Base-by-base conservation (phyloP, 2,329 filamentous ascomycete species). In the Coniochaeta sp. region DNA sequence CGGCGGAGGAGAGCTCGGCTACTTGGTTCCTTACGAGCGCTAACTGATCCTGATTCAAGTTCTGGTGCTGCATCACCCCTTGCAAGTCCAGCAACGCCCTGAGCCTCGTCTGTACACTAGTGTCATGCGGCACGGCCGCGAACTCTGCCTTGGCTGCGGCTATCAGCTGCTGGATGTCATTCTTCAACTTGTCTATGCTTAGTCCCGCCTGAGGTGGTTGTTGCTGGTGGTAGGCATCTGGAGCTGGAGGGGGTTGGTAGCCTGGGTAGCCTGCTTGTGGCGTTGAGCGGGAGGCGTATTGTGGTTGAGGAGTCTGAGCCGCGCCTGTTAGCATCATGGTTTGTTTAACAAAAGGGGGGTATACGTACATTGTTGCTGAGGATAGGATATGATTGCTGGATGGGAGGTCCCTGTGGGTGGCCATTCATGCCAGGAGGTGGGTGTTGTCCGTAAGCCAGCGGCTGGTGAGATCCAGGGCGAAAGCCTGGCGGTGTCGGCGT, bases 71-170 rank as follows among this genome's bases (percentile, higher is more conserved):
- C 64, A 96, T 75, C 58, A 92, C 81, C 59, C 78, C 83, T 72
- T 95, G 89, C 57, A 97, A 79, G 68, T 94, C 89, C 69, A 91
- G 75, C 60, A 96, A 81, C 56, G 91, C 90, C 71, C 89, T 88
- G 64, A 96, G 75, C 71, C 87, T 89, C 64, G 82, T 85, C 66
- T 89, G 86, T 65, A 89, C 78, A 70, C 83, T 81, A 69, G 77
- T 71, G 74, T 96, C 88, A 75, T 85, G 81, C 55, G 87, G 86
- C 66, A 85, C 89, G 58, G 81, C 81, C 58, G 86, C 84, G 71
- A 89, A 87, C 63, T 91, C 86, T 58, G 78, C 77, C 71, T 86
- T 86, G 58, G 86, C 85, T 59, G 81, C 81, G 63, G 78, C 71
- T 66, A 96, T 89, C 61, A 96, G 76, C 63, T 81, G 83, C 62